Conservation (phyloP, 768 basidiomycete genomes). For the Epithele typhae region DNA sequence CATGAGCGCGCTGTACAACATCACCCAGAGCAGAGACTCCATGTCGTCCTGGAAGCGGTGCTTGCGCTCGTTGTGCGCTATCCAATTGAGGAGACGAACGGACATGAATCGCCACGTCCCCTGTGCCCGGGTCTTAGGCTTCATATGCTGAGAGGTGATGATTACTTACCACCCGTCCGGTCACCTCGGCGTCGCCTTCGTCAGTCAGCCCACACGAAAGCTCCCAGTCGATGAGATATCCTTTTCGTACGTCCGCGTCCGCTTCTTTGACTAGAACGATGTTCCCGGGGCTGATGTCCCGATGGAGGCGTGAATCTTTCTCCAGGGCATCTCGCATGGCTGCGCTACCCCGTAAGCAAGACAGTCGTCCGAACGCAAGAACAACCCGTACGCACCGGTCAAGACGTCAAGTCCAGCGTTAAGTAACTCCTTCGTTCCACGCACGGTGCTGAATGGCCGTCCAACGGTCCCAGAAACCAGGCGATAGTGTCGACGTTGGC, state of each 20-base stretch:
- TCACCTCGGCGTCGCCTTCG: neutral
- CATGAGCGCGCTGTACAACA: constrained; percentile 4
- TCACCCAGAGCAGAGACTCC: constrained; percentile 11
- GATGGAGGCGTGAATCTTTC: constrained; percentile 1
- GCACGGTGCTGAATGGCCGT: neutral
- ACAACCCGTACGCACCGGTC: neutral
- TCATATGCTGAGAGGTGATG: neutral
- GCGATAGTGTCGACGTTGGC: constrained; percentile 4
- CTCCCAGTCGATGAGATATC: constrained; percentile 13
- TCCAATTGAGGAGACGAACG: neutral
- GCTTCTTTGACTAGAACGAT: constrained; percentile 4
- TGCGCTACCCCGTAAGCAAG: neutral
- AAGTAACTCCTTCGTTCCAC: constrained; percentile 7
- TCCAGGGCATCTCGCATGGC: constrained; percentile 1
- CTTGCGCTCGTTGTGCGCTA: neutral
- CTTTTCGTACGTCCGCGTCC: neutral
- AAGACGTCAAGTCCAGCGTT: constrained; percentile 2
- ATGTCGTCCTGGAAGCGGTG: constrained; percentile 8
- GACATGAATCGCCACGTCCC: constrained; percentile 5
- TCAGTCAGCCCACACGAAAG: neutral
- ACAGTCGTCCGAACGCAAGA: too few relatives aligned
- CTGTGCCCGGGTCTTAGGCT: neutral
- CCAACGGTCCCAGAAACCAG: constrained; percentile 4
- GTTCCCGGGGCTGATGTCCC: constrained; percentile 7
- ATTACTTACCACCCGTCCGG: neutral